These are phyloP conservation scores for Populus hybrid DNA, from an alignment of 441 rosid genomes.

Conservation along the genomic window DNA sequence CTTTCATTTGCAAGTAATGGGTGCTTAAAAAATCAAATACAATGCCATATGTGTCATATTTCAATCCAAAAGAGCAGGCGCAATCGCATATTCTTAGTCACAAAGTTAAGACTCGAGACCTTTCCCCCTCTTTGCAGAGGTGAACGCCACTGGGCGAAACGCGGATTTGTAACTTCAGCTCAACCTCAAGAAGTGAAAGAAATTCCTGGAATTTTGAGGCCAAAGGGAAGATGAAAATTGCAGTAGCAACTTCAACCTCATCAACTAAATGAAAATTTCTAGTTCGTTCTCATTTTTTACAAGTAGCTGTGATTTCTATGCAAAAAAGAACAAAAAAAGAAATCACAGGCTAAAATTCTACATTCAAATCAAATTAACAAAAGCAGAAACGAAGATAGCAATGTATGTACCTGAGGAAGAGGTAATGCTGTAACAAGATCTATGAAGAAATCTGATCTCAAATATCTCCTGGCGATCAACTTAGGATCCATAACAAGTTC, in stretches of 20 bases:
- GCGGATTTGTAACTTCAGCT: background rate
- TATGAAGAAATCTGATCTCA: slow-evolving; percentile 67
- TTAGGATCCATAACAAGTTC: slow-evolving; percentile 81
- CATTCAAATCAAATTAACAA: background rate
- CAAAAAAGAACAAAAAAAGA: background rate
- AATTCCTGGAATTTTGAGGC: background rate
- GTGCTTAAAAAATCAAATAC: background rate
- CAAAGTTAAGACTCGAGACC: background rate
- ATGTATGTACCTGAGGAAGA: slow-evolving; percentile 82
- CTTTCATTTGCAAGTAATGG: background rate
- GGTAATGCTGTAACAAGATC: slow-evolving; percentile 83
- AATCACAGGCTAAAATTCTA: background rate
- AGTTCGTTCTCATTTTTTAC: background rate
- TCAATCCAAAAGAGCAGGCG: no score
- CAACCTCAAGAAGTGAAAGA: background rate
- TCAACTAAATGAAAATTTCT: background rate
- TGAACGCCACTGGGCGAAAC: background rate
- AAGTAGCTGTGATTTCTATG: background rate
- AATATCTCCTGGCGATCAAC: slow-evolving; percentile 58
- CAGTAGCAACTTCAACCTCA: background rate
- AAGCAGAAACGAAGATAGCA: background rate
- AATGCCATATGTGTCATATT: background rate
- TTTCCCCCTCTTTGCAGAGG: background rate
- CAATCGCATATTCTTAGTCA: background rate
- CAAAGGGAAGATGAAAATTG: background rate